A percentile compares a stretch with the other conserved stretches of the same genome.
phyloP scores from a whole-genome alignment of 257 asterid genomes.

The Gentiana dahurica region DNA sequence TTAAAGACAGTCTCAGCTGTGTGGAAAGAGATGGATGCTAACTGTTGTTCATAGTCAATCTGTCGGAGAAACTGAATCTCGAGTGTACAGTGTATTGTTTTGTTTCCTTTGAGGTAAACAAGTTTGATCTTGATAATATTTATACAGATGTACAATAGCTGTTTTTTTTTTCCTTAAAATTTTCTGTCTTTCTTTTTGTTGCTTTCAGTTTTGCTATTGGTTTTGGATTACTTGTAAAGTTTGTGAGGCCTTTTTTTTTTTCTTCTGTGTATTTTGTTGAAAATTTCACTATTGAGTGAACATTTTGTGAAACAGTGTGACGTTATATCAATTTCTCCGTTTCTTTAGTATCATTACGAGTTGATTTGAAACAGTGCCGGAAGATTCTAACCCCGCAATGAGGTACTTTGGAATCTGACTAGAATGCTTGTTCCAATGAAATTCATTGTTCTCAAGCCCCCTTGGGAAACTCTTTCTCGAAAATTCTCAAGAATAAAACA shows the following conservation, averaged over 20 bases:
- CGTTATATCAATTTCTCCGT: too few relatives aligned
- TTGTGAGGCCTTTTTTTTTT: neutral
- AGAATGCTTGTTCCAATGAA: too few relatives aligned
- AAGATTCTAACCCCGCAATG: neutral
- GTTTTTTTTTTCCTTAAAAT: neutral
- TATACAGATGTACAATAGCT: constrained; percentile 17
- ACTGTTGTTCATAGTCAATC: constrained; percentile 5
- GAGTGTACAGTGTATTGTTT: constrained; percentile 17
- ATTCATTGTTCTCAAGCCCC: too few relatives aligned
- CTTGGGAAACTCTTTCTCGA: too few relatives aligned
- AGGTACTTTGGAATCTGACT: too few relatives aligned
- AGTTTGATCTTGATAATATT: constrained; percentile 7
- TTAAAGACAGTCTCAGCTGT: neutral
- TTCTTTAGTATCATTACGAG: neutral
- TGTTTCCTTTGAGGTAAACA: constrained; percentile 2
- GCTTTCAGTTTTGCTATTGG: neutral
- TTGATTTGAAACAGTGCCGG: neutral
- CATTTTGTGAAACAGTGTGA: neutral
- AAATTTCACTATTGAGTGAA: neutral
- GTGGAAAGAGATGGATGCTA: constrained; percentile 2
- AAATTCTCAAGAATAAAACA: too few relatives aligned
- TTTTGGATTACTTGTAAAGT: constrained; percentile 12
- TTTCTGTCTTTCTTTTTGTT: constrained; percentile 1
- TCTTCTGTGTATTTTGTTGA: neutral
- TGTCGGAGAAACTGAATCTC: constrained; percentile 4